phyloP scores from a whole-genome alignment of 192 early-diverging fungal genomes.

The Tieghemiomyces parasiticus region DNA sequence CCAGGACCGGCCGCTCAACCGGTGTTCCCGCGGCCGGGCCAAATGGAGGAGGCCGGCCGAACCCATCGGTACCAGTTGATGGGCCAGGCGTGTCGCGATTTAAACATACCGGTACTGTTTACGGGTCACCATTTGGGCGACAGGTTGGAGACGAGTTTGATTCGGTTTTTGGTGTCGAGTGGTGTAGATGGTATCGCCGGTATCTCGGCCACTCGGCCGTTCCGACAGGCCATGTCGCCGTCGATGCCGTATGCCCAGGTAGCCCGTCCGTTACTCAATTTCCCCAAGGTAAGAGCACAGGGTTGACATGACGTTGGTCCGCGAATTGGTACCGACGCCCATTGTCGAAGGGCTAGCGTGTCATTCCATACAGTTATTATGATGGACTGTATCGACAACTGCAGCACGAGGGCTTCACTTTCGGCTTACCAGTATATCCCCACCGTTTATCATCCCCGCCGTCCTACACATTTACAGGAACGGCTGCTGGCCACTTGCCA shows the following conservation, averaged over 20 bases:
- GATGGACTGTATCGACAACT: background rate
- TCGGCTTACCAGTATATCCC: background rate
- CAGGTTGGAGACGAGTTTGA: background rate
- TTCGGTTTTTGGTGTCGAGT: background rate
- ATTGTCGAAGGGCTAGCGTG: background rate
- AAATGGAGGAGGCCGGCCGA: constrained; percentile 9
- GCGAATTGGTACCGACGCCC: background rate
- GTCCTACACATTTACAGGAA: background rate
- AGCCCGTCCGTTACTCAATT: background rate
- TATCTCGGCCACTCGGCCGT: background rate
- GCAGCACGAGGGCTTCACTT: background rate
- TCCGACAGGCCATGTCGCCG: background rate
- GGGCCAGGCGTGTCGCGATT: background rate
- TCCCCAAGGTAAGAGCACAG: background rate
- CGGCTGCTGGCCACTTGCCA: constrained; percentile 1
- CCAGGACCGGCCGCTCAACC: background rate
- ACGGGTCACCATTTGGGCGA: constrained; percentile 4
- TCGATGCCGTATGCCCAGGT: background rate
- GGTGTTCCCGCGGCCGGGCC: background rate
- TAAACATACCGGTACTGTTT: background rate
- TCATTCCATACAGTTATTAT: background rate
- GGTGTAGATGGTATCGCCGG: constrained; percentile 7
- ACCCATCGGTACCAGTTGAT: constrained; percentile 3
- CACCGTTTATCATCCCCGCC: background rate
- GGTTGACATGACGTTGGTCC: background rate